These are phyloP conservation scores for Cephaloascus fragrans DNA, from an alignment of 805 yeast genomes.

Conservation along the genomic window DNA sequence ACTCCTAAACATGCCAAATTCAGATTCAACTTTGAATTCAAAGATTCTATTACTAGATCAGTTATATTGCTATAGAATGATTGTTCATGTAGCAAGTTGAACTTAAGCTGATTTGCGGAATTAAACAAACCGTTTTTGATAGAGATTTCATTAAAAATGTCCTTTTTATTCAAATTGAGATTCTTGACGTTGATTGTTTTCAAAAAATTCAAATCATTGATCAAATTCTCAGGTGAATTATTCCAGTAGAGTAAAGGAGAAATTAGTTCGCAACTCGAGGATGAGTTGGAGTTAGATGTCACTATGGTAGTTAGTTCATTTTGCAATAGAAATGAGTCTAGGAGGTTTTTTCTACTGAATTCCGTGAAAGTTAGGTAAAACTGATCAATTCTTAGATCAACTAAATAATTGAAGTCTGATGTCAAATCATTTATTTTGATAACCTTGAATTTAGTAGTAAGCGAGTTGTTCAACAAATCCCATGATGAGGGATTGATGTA, in stretches of 20 bases:
- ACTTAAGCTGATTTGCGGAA: constrained; percentile 17
- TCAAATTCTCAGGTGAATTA: constrained; percentile 14
- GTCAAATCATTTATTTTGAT: background rate
- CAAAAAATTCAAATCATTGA: constrained; percentile 20
- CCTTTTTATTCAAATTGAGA: constrained; percentile 12
- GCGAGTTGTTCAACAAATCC: background rate
- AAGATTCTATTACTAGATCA: background rate
- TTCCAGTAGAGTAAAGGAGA: constrained; percentile 38
- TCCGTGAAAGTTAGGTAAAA: background rate
- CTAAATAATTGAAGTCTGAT: no score
- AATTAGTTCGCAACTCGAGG: background rate
- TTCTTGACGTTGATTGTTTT: constrained; percentile 26
- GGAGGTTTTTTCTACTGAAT: background rate
- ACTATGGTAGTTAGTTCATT: background rate
- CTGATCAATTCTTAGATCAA: background rate
- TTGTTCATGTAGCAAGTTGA: background rate
- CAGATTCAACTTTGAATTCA: no score
- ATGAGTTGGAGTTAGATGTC: background rate
- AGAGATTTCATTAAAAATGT: constrained; percentile 24
- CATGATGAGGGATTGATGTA: constrained; percentile 4
- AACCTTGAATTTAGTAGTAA: no score
- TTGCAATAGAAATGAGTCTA: background rate
- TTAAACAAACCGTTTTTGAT: constrained; percentile 33
- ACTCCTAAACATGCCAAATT: no score
- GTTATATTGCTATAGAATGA: background rate